phyloP scores from a whole-genome alignment of 371 early-diverging fungal genomes.

The Mortierella sp. region DNA sequence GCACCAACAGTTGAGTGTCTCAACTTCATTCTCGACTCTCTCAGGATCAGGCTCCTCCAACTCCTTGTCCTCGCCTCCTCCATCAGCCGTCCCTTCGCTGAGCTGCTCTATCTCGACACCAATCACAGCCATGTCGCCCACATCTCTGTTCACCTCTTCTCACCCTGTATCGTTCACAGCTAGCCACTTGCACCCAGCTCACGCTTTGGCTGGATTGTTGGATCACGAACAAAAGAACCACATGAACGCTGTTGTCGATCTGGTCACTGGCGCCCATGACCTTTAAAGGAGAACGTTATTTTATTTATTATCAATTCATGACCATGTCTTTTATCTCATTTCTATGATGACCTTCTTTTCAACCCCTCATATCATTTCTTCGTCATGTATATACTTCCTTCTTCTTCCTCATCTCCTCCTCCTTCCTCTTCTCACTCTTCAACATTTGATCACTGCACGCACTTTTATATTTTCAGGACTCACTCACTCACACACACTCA shows the following conservation, averaged over 20 bases:
- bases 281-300: constrained; percentile 5
- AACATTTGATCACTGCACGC: too few relatives aligned
- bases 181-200: constrained; percentile 5
- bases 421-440: not conserved
- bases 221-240: constrained; percentile 38
- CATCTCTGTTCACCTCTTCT: constrained; percentile 11
- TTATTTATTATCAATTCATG: constrained; percentile 12
- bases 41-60: constrained; percentile 24
- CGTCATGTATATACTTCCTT: constrained; percentile 13
- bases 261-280: constrained; percentile 23
- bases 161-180: not conserved
- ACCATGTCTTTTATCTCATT: not conserved
- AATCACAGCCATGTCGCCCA: constrained; percentile 19
- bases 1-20: constrained; percentile 27
- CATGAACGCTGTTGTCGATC: constrained; percentile 11
- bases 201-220: constrained; percentile 24
- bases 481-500: not conserved
- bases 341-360: constrained; percentile 1
- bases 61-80: constrained; percentile 31
- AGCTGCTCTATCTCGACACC: constrained; percentile 37
- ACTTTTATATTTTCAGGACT: not conserved
- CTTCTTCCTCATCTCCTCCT: not conserved
- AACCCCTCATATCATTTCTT: not conserved
- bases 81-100: constrained; percentile 35
- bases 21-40: constrained; percentile 22